Conservation (phyloP, 2,329 filamentous ascomycete species). For the Fonsecaea erecta region DNA sequence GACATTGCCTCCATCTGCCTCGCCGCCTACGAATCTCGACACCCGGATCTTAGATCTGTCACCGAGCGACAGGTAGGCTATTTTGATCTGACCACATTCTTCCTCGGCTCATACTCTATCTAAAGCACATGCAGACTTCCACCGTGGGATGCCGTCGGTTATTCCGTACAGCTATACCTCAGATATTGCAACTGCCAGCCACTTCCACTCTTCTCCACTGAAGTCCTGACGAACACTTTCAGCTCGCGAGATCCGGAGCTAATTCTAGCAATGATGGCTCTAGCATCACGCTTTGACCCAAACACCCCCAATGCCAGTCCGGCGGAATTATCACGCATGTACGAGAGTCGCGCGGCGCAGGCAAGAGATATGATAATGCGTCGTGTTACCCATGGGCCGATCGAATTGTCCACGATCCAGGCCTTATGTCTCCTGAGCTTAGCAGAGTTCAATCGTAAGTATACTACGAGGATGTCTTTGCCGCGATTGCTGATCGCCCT, state of each 20-base stretch:
- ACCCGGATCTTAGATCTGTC: neutral
- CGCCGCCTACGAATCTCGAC: neutral
- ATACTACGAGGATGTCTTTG: neutral
- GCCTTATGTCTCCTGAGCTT: constrained; percentile 49
- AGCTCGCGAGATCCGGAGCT: constrained; percentile 39
- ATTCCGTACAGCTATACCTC: constrained; percentile 39
- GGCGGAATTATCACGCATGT: neutral
- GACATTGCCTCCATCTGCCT: neutral
- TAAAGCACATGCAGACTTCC: constrained; percentile 17
- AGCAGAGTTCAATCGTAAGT: constrained; percentile 50
- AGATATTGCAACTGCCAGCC: constrained; percentile 44
- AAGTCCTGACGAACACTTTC: constrained; percentile 31
- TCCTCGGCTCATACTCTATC: neutral
- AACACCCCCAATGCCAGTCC: neutral
- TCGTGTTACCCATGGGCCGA: constrained; percentile 45
- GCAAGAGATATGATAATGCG: constrained; percentile 46
- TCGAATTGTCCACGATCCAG: constrained; percentile 52
- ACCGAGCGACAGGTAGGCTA: neutral
- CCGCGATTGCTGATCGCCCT: neutral
- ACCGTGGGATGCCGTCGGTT: constrained; percentile 6
- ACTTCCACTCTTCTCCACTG: constrained; percentile 40
- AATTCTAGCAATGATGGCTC: constrained; percentile 40
- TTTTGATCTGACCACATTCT: neutral
- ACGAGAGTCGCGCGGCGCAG: constrained; percentile 7
- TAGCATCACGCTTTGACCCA: constrained; percentile 40